These are phyloP conservation scores for Penicillium silybi DNA, from an alignment of 495 filamentous ascomycete species.

Conservation along the genomic window DNA sequence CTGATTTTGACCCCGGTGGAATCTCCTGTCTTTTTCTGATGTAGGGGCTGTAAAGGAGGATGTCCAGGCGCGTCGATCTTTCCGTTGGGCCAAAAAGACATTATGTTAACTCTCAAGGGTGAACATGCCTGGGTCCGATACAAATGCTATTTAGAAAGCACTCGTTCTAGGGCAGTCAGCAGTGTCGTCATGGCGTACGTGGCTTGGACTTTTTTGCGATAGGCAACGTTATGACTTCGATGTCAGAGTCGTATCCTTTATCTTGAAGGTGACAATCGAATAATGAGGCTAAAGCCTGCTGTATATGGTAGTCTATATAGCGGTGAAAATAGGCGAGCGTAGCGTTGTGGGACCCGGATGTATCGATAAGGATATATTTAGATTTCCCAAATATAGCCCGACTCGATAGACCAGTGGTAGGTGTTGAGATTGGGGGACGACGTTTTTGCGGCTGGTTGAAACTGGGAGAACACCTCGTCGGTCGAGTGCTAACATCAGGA, in stretches of 20 bases:
- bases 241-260: not conserved
- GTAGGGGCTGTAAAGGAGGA: too few relatives aligned
- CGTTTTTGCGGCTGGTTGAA: not conserved
- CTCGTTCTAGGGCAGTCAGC: too few relatives aligned
- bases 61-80: too few relatives aligned
- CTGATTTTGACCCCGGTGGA: too few relatives aligned
- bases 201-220: not conserved
- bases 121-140: too few relatives aligned
- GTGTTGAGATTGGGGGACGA: not conserved
- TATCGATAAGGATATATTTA: not conserved
- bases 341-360: not conserved
- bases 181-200: too few relatives aligned
- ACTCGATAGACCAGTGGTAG: not conserved
- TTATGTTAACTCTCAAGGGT: not conserved
- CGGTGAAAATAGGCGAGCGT: not conserved
- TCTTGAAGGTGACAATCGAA: not conserved
- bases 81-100: too few relatives aligned
- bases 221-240: not conserved
- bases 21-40: too few relatives aligned
- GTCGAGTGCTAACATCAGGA: too few relatives aligned
- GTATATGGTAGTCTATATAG: not conserved
- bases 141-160: too few relatives aligned
- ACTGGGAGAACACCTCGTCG: too few relatives aligned
- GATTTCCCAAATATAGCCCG: not conserved
- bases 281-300: not conserved